Evolutionary conservation across 805 yeast genomes (phyloP).

Genomic region (Starmerella sirachaensis): DNA sequence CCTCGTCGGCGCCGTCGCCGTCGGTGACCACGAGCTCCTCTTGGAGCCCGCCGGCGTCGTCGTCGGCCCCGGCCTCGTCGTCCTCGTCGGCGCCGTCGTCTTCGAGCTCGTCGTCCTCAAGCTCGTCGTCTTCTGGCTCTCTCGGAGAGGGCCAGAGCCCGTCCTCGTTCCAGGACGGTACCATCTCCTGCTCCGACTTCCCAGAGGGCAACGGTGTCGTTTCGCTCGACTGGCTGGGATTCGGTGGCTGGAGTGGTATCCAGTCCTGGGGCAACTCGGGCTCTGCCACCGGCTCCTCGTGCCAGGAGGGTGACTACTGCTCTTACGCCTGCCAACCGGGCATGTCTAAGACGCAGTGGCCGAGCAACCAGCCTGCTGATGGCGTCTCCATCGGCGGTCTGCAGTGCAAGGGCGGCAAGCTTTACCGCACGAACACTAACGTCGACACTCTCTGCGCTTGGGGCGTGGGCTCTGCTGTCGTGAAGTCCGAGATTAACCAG

Average conservation of each 20-base stretch:
- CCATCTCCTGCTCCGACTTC: constrained; percentile 50
- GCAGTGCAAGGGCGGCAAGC: constrained; percentile 68
- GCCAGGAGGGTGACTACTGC: constrained; percentile 87
- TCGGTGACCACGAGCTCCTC: constrained; percentile 21
- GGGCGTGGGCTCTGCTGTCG: constrained; percentile 64
- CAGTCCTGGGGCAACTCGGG: constrained; percentile 41
- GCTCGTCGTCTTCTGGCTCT: constrained; percentile 29
- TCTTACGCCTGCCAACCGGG: constrained; percentile 98
- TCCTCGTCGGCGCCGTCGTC: constrained; percentile 26
- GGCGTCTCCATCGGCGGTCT: constrained; percentile 95
- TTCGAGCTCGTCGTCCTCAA: constrained; percentile 26
- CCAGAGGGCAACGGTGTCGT: constrained; percentile 80
- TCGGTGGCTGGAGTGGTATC: constrained; percentile 78
- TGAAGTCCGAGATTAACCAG: constrained; percentile 48
- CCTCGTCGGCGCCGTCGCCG: constrained; percentile 1
- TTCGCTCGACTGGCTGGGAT: constrained; percentile 54
- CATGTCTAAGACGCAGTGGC: constrained; percentile 99
- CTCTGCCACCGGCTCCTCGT: constrained; percentile 49
- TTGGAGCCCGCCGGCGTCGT: constrained; percentile 26
- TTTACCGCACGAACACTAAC: constrained; percentile 66
- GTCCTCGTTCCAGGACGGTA: constrained; percentile 60
- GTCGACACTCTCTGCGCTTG: constrained; percentile 68
- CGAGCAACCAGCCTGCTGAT: constrained; percentile 67
- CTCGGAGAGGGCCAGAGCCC: constrained; percentile 48
- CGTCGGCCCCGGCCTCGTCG: constrained; percentile 11